These are phyloP conservation scores for Yarrowia porcina DNA, from an alignment of 805 yeast species.

Conservation along the genomic window DNA sequence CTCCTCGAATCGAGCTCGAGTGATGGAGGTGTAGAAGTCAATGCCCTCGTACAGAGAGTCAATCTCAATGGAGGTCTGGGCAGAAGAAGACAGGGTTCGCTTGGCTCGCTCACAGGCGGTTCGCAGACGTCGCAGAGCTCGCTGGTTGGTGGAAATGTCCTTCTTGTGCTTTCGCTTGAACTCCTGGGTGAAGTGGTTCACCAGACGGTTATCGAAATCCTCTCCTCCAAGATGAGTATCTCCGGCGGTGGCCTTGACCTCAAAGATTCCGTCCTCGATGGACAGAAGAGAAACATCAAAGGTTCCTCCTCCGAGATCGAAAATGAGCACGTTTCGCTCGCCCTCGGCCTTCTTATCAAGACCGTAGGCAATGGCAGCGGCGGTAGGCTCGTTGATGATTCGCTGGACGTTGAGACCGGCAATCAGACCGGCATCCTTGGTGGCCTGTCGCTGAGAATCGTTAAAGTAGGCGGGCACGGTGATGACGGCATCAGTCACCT, in stretches of 20 bases:
- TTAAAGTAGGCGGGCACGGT: slow-evolving; percentile 97
- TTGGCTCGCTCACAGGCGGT: slow-evolving; percentile 99
- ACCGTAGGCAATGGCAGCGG: slow-evolving; percentile 99
- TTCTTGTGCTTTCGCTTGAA: slow-evolving; percentile 98
- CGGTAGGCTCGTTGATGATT: slow-evolving; percentile 96
- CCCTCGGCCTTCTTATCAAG: slow-evolving; percentile 60
- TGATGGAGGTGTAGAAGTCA: slow-evolving; percentile 92
- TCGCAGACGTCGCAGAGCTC: slow-evolving; percentile 97
- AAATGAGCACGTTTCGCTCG: slow-evolving; percentile 86
- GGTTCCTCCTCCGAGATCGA: slow-evolving; percentile 99
- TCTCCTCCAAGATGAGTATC: slow-evolving; percentile 97
- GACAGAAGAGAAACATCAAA: slow-evolving; percentile 93
- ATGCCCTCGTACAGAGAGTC: slow-evolving; percentile 93
- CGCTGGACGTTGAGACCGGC: slow-evolving; percentile 93
- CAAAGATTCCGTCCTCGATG: slow-evolving; percentile 94
- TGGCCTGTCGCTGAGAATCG: slow-evolving; percentile 97
- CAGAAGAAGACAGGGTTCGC: slow-evolving; percentile 95
- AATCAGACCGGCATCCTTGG: slow-evolving; percentile 95
- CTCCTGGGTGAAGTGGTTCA: slow-evolving; percentile 87
- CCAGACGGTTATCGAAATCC: slow-evolving; percentile 96
- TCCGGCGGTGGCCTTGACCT: slow-evolving; percentile 92
- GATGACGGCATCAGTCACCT: slow-evolving; percentile 86
- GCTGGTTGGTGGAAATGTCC: slow-evolving; percentile 88
- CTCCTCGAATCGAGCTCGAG: slow-evolving; percentile 98
- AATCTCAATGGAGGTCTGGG: slow-evolving; percentile 92